phyloP scores from a whole-genome alignment of 106 monocot species.

The Acorus calamus region DNA sequence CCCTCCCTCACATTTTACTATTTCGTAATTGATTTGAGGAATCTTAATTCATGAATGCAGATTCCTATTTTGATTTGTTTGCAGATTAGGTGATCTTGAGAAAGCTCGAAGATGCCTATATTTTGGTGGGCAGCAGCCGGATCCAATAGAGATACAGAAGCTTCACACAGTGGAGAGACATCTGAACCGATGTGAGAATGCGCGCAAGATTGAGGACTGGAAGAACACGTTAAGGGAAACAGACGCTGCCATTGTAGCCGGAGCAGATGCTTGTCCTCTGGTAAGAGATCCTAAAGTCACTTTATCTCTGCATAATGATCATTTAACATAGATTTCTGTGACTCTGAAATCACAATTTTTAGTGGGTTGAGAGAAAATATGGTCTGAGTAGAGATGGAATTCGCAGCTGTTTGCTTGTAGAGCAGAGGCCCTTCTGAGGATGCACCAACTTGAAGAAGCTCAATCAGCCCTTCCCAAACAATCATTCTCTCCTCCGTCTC shows the following conservation, averaged over 20 bases:
- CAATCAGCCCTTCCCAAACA: conserved; percentile 39
- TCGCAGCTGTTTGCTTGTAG: conserved; percentile 53
- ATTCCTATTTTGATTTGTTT: conserved; percentile 6
- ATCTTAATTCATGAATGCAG: not conserved
- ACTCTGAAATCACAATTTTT: not conserved
- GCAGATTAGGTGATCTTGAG: conserved; percentile 72
- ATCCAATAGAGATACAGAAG: conserved; percentile 52
- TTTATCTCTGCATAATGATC: no score
- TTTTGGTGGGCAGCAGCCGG: conserved; percentile 27
- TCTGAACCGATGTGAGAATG: conserved; percentile 34
- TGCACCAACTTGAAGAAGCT: conserved; percentile 67
- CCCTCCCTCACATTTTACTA: no score
- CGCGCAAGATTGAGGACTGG: conserved; percentile 68
- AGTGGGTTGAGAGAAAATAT: not conserved
- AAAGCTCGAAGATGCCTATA: conserved; percentile 43
- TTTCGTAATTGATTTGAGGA: no score
- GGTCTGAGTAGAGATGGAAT: conserved; percentile 2
- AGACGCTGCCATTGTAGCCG: conserved; percentile 61
- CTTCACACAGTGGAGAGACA: conserved; percentile 57
- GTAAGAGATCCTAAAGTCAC: conserved; percentile 19
- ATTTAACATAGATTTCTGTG: no score
- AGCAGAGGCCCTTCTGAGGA: conserved; percentile 71
- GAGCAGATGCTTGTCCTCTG: conserved; percentile 60
- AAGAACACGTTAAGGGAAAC: conserved; percentile 60
- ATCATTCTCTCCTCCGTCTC: conserved; percentile 14